These are phyloP conservation scores for Xylariaceae sp. DNA, from an alignment of 2,329 filamentous ascomycete genomes.

Conservation along the genomic window DNA sequence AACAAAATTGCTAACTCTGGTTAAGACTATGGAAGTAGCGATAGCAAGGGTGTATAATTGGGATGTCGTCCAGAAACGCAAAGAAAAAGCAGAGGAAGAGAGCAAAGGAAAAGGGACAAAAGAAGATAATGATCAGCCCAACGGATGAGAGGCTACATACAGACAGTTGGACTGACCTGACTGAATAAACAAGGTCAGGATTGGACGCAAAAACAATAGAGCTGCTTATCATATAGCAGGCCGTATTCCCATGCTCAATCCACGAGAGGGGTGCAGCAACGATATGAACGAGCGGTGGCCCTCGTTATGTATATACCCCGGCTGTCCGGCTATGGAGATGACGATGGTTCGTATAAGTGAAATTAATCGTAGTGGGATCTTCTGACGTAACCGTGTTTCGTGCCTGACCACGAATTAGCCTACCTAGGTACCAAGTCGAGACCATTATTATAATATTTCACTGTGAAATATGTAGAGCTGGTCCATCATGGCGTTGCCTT, in stretches of 20 bases:
- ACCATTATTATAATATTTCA: background rate
- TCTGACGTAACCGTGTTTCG: background rate
- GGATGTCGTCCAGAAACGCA: conserved; percentile 94
- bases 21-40: conserved; percentile 93
- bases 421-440: background rate
- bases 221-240: background rate
- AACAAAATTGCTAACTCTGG: conserved; percentile 18
- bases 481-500: background rate
- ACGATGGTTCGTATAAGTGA: background rate
- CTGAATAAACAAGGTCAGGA: background rate
- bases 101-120: conserved; percentile 43
- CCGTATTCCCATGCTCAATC: background rate
- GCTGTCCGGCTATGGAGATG: background rate
- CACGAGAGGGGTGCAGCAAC: background rate
- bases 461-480: background rate
- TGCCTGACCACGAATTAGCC: background rate
- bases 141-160: conserved; percentile 28
- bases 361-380: background rate
- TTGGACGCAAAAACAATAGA: background rate
- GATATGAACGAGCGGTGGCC: background rate
- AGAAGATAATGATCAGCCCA: conserved; percentile 44
- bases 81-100: conserved; percentile 75
- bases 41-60: conserved; percentile 98
- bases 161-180: background rate
- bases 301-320: background rate